These are phyloP conservation scores for Corymbia maculata DNA, from an alignment of 345 rosid species.

Conservation along the genomic window DNA sequence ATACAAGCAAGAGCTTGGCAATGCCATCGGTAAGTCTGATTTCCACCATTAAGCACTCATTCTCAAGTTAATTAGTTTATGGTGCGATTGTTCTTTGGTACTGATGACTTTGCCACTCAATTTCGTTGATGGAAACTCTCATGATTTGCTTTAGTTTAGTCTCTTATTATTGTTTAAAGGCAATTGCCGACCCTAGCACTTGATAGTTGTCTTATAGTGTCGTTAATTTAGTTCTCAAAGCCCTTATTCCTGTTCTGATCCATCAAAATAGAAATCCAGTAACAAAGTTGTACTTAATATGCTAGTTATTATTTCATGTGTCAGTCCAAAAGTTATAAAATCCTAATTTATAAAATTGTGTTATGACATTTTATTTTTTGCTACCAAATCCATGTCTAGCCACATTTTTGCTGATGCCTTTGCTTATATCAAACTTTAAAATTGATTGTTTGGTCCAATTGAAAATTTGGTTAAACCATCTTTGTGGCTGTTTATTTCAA, in stretches of 20 bases:
- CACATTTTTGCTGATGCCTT: background rate
- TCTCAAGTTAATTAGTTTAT: background rate
- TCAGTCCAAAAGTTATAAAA: background rate
- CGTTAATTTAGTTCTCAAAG: background rate
- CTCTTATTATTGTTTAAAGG: background rate
- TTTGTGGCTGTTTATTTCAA: background rate
- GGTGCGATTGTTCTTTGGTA: background rate
- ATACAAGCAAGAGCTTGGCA: conserved; percentile 94
- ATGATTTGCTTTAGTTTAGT: background rate
- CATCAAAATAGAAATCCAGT: background rate
- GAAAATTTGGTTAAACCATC: background rate
- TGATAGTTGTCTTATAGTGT: background rate
- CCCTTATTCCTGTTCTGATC: background rate
- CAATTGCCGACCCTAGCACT: background rate
- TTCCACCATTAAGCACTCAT: background rate
- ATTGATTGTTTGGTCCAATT: background rate
- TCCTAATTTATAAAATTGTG: background rate
- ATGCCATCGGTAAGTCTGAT: conserved; percentile 74
- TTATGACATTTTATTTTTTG: background rate
- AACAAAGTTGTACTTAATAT: background rate
- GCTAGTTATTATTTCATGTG: background rate
- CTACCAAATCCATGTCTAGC: background rate
- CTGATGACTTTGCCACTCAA: background rate
- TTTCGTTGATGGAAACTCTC: background rate
- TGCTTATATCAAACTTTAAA: background rate